These are phyloP conservation scores for Mycena floridula DNA, from an alignment of 768 basidiomycete species.

Conservation along the genomic window DNA sequence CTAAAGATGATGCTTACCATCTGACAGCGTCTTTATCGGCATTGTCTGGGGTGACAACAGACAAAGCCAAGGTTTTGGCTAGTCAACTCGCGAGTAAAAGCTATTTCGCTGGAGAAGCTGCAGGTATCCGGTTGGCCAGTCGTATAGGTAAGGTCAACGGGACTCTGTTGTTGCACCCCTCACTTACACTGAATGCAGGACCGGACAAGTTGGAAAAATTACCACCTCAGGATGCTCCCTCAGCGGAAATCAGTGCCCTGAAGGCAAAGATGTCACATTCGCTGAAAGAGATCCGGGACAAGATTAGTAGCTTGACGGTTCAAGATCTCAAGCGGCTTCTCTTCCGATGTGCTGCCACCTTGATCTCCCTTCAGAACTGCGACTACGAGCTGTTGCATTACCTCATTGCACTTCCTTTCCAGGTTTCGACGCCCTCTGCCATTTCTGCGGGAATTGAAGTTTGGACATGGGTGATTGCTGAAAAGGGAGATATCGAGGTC, in stretches of 20 bases:
- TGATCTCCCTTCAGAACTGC: conserved; percentile 71
- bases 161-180: conserved; percentile 3
- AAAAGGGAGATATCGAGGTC: conserved; percentile 77
- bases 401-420: conserved; percentile 83
- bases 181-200: too few species aligned
- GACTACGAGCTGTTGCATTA: conserved; percentile 84
- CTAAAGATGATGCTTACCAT: background rate
- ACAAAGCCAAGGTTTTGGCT: conserved; percentile 74
- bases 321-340: conserved; percentile 81
- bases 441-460: conserved; percentile 86
- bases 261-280: conserved; percentile 63
- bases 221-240: conserved; percentile 54
- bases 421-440: conserved; percentile 80
- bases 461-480: conserved; percentile 94
- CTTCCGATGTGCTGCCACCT: conserved; percentile 78
- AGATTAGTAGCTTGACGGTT: conserved; percentile 68
- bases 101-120: conserved; percentile 85
- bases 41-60: conserved; percentile 62
- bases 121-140: conserved; percentile 69
- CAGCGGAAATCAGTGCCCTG: conserved; percentile 57
- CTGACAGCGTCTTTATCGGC: conserved; percentile 45
- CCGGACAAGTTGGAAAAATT: conserved; percentile 54
- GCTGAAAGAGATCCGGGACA: conserved; percentile 61
- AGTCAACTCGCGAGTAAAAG: conserved; percentile 87
- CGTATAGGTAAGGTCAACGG: conserved; percentile 56